phyloP scores from a whole-genome alignment of 192 early-diverging fungal species.

The Backusella westeae region DNA sequence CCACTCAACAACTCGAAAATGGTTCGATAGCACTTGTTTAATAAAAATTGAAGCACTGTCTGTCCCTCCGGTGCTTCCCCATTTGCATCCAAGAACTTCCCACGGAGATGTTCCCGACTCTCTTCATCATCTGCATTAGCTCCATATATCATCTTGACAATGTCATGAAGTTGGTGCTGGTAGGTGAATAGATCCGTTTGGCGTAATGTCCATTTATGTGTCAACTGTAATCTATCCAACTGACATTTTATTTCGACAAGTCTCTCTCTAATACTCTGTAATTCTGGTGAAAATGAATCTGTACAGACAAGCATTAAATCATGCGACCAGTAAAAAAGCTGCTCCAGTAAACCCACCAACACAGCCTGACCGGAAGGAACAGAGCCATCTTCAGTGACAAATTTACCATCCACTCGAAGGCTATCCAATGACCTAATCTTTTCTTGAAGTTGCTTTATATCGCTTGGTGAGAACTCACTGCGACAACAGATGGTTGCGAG shows the following conservation, averaged over 20 bases:
- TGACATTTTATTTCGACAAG: constrained; percentile 70
- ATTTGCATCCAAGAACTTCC: constrained; percentile 56
- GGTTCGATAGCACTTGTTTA: constrained; percentile 76
- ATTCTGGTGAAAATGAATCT: constrained; percentile 55
- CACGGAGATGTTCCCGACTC: background rate
- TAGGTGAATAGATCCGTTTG: constrained; percentile 74
- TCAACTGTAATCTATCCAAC: constrained; percentile 72
- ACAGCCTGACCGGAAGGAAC: constrained; percentile 79
- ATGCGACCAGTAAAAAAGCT: constrained; percentile 82
- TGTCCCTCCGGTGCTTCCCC: constrained; percentile 67
- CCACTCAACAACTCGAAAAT: constrained; percentile 69
- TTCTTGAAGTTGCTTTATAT: constrained; percentile 59
- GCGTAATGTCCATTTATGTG: constrained; percentile 73
- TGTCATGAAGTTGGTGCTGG: constrained; percentile 70
- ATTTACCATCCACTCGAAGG: constrained; percentile 76
- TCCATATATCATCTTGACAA: constrained; percentile 62
- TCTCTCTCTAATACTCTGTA: constrained; percentile 61
- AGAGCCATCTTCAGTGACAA: constrained; percentile 62
- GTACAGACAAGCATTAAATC: constrained; percentile 70
- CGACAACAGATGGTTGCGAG: constrained; percentile 44
- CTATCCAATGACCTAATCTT: constrained; percentile 79
- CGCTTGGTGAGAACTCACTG: constrained; percentile 28
- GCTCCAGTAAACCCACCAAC: constrained; percentile 78
- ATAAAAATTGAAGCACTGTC: constrained; percentile 59
- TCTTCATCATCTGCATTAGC: background rate